Percentiles rank a stretch among this genome's conserved stretches.
phyloP scores from a whole-genome alignment of 1,284 basidiomycete species.

The Irpex sp. region DNA sequence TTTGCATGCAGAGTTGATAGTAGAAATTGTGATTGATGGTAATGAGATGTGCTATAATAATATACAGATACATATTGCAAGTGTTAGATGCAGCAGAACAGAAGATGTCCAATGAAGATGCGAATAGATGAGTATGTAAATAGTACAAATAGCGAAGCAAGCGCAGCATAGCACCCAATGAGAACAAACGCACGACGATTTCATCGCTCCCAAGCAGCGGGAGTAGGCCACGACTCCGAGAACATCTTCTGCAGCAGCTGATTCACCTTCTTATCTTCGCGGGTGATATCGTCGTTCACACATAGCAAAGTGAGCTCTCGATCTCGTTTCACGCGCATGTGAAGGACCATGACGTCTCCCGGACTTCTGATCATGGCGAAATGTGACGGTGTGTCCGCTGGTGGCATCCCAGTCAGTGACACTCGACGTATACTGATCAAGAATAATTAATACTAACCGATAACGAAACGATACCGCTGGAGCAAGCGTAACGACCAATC shows the following conservation, averaged over 20 bases:
- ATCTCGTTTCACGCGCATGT: background rate
- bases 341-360: constrained; percentile 11
- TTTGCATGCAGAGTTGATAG: no score
- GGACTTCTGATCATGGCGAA: constrained; percentile 20
- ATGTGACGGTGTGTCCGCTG: constrained; percentile 19
- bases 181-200: no score
- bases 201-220: constrained; percentile 22
- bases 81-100: no score
- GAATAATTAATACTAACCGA: constrained; percentile 19
- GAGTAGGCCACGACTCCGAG: constrained; percentile 15
- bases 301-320: constrained; percentile 21
- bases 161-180: no score
- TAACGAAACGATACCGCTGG: constrained; percentile 37
- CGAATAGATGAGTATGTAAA: no score
- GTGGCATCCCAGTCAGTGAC: background rate
- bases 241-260: constrained; percentile 18
- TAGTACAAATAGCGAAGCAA: no score
- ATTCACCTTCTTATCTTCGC: constrained; percentile 17
- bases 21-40: no score
- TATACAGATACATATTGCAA: no score
- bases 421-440: background rate
- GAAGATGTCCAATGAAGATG: no score
- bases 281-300: constrained; percentile 24
- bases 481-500: constrained; percentile 36
- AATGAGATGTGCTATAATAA: no score